These are phyloP conservation scores for Eragrostis nindensis DNA, from an alignment of 176 grass and related monocot species.

Conservation along the genomic window DNA sequence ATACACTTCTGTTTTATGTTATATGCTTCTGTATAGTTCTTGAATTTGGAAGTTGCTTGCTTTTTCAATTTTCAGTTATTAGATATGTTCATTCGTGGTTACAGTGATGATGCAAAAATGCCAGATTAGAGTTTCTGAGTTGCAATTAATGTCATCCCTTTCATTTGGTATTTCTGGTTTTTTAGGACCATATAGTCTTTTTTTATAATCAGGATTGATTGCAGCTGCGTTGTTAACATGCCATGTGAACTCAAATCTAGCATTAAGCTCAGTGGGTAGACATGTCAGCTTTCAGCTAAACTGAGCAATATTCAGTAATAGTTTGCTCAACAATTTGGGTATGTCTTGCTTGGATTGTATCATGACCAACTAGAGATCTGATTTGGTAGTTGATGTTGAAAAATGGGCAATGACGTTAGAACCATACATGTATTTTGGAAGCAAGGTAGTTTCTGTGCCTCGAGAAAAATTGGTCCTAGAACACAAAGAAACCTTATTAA, in stretches of 20 bases:
- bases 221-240: neutral
- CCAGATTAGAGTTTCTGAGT: slow-evolving; percentile 7
- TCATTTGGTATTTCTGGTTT: neutral
- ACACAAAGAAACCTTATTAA: slow-evolving; percentile 24
- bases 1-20: slow-evolving; percentile 35
- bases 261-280: neutral
- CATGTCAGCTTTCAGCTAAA: neutral
- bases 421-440: neutral
- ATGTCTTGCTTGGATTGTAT: slow-evolving; percentile 47
- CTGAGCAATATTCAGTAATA: neutral
- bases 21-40: slow-evolving; percentile 13
- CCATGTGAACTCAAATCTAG: neutral
- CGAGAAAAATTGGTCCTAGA: neutral
- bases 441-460: neutral
- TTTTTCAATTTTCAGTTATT: slow-evolving; percentile 32
- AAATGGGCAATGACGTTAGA: neutral
- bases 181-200: neutral
- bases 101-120: neutral
- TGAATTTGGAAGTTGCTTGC: neutral
- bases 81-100: neutral
- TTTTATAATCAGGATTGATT: slow-evolving; percentile 14
- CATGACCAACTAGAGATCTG: neutral
- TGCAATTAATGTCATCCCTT: neutral
- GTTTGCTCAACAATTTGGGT: slow-evolving; percentile 37
- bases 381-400: slow-evolving; percentile 18